Base-by-base conservation (phyloP, 75 land plant genomes). In the Picea glauca region DNA sequence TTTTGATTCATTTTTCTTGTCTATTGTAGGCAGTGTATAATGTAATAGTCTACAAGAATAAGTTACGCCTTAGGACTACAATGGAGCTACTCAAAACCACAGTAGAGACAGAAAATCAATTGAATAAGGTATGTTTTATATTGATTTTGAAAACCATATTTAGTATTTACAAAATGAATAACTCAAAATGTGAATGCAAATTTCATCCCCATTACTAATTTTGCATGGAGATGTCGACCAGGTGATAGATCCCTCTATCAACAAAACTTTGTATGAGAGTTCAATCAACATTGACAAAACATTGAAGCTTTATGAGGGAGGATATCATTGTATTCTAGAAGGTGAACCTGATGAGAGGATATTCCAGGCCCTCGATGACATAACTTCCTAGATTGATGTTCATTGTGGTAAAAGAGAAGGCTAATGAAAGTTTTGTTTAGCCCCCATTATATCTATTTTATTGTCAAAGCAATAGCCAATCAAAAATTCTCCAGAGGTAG, bases 281-380 rank as follows among this genome's bases (percentile, higher is more conserved):
- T 86, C 92, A 35, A 83, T 83, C 17, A 91, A 90, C 84, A 75
- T 40, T 38, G 96, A 94, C 84, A 94, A 94, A 65, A 90, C 88
- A 12, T 77, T 94, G 26, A 94, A 91, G 74, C 77, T 94, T 1
- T 94, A 94, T 64, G 87, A 88, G 43, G 92, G 83, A 63, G 90
- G 92, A 38, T 94, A 83, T 84, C 96, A 94, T 76, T 80, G 82
- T 68, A 83, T 93, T 72, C 76, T 94, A 30, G 96, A 90, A 78
- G 96, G 96, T 21, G 96, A 94, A 76, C 88, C 90, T 43, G 93
- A 89, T 87, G 90, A 90, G 17, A 88, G 87, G 79, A 95, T 94
- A 58, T 62, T 83, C 11, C 61, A 76, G 13, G 97, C 93, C 21
- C 82, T 97, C 40, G 46, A 73, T 78, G 98, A 97, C 72, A 97